A percentile compares a stretch with the other conserved stretches of the same genome.
These are phyloP conservation scores for Pyronema omphalodes DNA, from an alignment of 495 filamentous ascomycete genomes.

Conservation along the genomic window DNA sequence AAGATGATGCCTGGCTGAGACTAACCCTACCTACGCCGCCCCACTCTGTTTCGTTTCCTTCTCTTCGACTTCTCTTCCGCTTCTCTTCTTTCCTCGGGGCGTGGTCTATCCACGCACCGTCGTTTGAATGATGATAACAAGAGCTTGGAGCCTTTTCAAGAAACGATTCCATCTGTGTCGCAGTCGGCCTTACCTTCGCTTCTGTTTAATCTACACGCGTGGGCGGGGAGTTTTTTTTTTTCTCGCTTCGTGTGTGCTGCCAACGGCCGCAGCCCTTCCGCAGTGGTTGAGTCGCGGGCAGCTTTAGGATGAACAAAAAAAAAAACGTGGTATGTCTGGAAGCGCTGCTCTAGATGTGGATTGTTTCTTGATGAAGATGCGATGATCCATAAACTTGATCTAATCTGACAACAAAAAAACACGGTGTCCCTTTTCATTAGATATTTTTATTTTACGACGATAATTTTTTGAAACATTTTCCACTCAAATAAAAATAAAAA, in stretches of 20 bases:
- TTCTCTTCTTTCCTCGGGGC: neutral
- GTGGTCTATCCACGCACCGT: neutral
- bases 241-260: no score
- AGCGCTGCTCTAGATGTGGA: no score
- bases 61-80: neutral
- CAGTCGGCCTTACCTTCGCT: neutral
- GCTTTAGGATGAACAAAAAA: neutral
- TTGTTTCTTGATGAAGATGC: no score
- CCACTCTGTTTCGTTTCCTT: neutral
- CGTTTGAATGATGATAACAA: constrained; percentile 5
- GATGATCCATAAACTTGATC: constrained; percentile 17
- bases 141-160: constrained; percentile 1
- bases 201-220: neutral
- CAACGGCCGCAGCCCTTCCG: neutral
- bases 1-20: no score
- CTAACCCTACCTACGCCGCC: neutral
- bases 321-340: neutral
- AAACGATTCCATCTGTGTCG: neutral
- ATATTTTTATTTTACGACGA: no score
- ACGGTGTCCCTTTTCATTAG: no score
- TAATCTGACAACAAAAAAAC: constrained; percentile 23
- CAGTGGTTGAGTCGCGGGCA: neutral
- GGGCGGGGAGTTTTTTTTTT: no score
- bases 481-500: neutral
- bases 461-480: no score